Percentiles rank a stretch among this genome's conserved stretches.
Evolutionary conservation across 2,329 filamentous ascomycete genomes (phyloP).

Genomic region (Neonectria magnoliae): DNA sequence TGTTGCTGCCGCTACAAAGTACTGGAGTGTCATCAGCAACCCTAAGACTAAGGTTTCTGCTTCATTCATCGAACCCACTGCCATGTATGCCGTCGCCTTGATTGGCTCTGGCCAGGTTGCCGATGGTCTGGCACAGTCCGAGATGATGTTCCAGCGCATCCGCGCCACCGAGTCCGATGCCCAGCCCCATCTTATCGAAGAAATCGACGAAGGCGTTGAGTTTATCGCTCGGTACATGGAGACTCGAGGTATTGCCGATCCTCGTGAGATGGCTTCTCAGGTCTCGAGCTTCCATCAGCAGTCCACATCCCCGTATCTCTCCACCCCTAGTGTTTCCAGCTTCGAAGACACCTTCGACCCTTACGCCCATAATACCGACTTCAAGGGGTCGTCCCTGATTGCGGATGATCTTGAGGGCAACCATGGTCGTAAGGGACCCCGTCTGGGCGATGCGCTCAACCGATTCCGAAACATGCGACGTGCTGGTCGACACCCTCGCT

Average conservation of each 20-base stretch:
- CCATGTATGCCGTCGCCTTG: constrained; percentile 90
- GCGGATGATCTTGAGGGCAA: constrained; percentile 88
- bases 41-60: constrained; percentile 68
- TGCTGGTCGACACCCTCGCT: constrained; percentile 88
- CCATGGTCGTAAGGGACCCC: constrained; percentile 75
- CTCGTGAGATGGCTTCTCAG: constrained; percentile 62
- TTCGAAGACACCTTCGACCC: constrained; percentile 90
- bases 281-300: constrained; percentile 56
- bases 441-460: constrained; percentile 81
- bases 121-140: constrained; percentile 82
- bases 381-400: constrained; percentile 91
- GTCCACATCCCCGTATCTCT: constrained; percentile 62
- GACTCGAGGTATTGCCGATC: constrained; percentile 63
- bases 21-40: constrained; percentile 79
- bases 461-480: constrained; percentile 95
- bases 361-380: constrained; percentile 89
- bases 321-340: constrained; percentile 66
- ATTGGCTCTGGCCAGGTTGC: constrained; percentile 85
- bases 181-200: constrained; percentile 71
- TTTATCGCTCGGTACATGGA: constrained; percentile 71
- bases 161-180: constrained; percentile 65
- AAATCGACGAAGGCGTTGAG: constrained; percentile 87
- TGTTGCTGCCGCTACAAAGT: constrained; percentile 78
- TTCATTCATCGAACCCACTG: constrained; percentile 83
- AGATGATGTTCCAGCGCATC: constrained; percentile 88